Base-by-base conservation (phyloP, 2,329 filamentous ascomycete species). In the Fusarium albidum region DNA sequence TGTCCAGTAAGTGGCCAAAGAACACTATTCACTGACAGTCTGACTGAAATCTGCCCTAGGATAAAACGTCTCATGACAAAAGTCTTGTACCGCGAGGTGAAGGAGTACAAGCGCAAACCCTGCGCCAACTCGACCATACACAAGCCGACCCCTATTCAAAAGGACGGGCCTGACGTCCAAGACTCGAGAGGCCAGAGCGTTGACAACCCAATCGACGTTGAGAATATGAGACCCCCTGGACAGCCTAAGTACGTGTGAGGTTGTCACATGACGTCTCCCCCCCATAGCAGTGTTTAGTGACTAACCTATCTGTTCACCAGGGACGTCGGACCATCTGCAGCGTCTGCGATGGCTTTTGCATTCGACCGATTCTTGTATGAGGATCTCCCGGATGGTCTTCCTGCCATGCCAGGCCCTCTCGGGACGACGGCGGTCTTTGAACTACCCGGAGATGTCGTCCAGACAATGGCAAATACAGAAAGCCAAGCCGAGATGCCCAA, bases 11-110 rank as follows among this genome's bases (percentile, higher is more conserved):
- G 53, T 57, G n/a, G n/a, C n/a, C n/a, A n/a, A n/a, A n/a, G n/a
- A n/a, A n/a, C n/a, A n/a, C n/a, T n/a, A n/a, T n/a, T n/a, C n/a
- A n/a, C n/a, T n/a, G n/a, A n/a, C n/a, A n/a, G n/a, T n/a, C n/a
- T n/a, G n/a, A n/a, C n/a, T 26, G n/a, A 26, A 4, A n/a, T 9
- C 8, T 12, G 21, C 15, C 5, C n/a, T n/a, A 61, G 57, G 5
- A 61, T 61, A 18, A 29, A 12, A 6, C n/a, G 33, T 11, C 57
- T 61, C n/a, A 44, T 61, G 44, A 44, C 44, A 3, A 29, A 58
- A 15, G 40, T 61, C 4, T 61, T 61, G 27, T 61, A 46, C 44
- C 31, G 57, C 34, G 14, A 40, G 4, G 57, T 29, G 8, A 26
- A 14, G 4, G 57, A 61, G 15, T 34, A 33, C 3, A 61, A 61